These are phyloP conservation scores for Penicillium alfredii DNA, from an alignment of 495 filamentous ascomycete species.

Conservation along the genomic window DNA sequence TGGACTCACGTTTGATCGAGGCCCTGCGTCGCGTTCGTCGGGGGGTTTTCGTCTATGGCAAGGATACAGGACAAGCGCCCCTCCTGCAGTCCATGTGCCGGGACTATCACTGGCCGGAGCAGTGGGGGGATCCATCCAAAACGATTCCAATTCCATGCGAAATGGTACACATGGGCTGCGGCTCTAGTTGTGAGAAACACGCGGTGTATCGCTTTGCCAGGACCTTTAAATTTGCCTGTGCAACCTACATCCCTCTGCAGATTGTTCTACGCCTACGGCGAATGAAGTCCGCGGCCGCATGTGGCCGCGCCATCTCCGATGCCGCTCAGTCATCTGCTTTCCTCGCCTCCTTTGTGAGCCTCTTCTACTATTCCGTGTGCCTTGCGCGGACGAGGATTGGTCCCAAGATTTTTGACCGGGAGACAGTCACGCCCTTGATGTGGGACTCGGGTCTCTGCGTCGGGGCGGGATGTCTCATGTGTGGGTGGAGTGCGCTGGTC, in stretches of 20 bases:
- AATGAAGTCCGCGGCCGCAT: constrained; percentile 35
- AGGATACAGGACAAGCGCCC: constrained; percentile 67
- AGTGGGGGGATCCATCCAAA: constrained; percentile 71
- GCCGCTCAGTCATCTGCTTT: constrained; percentile 74
- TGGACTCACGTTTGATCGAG: constrained; percentile 72
- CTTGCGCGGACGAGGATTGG: constrained; percentile 75
- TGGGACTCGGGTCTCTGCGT: constrained; percentile 71
- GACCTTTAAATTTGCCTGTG: constrained; percentile 69
- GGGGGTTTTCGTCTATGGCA: constrained; percentile 66
- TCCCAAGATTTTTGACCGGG: constrained; percentile 55
- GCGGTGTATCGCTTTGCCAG: constrained; percentile 62
- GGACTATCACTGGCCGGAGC: constrained; percentile 61
- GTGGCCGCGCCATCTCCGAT: constrained; percentile 49
- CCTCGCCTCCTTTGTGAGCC: constrained; percentile 69
- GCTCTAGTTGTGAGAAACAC: constrained; percentile 73
- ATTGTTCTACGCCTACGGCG: constrained; percentile 56
- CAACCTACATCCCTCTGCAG: constrained; percentile 77
- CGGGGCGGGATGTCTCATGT: constrained; percentile 66
- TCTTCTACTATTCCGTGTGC: constrained; percentile 89
- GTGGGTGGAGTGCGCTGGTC: constrained; percentile 79
- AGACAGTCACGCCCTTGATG: constrained; percentile 49
- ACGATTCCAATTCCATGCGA: constrained; percentile 79
- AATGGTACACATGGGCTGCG: constrained; percentile 78
- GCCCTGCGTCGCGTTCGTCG: constrained; percentile 61
- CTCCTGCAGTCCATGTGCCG: constrained; percentile 70